Evolutionary conservation across 1,284 basidiomycete genomes (phyloP).

Genomic region (Inonotus hispidus): DNA sequence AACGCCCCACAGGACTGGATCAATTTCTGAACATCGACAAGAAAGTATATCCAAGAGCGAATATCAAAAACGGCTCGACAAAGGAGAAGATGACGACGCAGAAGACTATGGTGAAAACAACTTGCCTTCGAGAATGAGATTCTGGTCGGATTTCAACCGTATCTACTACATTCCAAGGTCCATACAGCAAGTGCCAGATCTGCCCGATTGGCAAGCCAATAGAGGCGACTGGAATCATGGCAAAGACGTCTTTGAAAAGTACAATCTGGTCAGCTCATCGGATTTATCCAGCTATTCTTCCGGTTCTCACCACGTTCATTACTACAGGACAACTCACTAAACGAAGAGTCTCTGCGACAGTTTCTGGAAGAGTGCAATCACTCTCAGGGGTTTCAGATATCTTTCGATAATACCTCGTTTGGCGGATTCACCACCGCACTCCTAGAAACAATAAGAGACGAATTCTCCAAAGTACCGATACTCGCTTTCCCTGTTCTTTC

Average conservation of each 20-base stretch:
- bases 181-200: slow-evolving; percentile 56
- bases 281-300: not conserved
- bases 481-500: slow-evolving; percentile 56
- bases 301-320: not conserved
- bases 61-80: slow-evolving; percentile 49
- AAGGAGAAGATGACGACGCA: slow-evolving; percentile 25
- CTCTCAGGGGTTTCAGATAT: slow-evolving; percentile 68
- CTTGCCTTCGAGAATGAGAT: slow-evolving; percentile 40
- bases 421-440: slow-evolving; percentile 58
- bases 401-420: slow-evolving; percentile 55
- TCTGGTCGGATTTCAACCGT: slow-evolving; percentile 76
- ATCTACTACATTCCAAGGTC: slow-evolving; percentile 62
- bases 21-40: slow-evolving; percentile 47
- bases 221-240: slow-evolving; percentile 55
- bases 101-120: slow-evolving; percentile 20
- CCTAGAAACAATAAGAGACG: slow-evolving; percentile 55
- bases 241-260: slow-evolving; percentile 44
- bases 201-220: slow-evolving; percentile 44
- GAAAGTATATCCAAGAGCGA: slow-evolving; percentile 44
- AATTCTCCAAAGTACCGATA: slow-evolving; percentile 52
- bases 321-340: slow-evolving; percentile 46
- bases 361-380: slow-evolving; percentile 71
- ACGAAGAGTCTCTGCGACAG: slow-evolving; percentile 60
- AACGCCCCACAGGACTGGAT: slow-evolving; percentile 40
- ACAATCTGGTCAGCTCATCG: slow-evolving; percentile 43